Base-by-base conservation (phyloP, 352 stramenopile genomes). In the Phytopythium aichiense region DNA sequence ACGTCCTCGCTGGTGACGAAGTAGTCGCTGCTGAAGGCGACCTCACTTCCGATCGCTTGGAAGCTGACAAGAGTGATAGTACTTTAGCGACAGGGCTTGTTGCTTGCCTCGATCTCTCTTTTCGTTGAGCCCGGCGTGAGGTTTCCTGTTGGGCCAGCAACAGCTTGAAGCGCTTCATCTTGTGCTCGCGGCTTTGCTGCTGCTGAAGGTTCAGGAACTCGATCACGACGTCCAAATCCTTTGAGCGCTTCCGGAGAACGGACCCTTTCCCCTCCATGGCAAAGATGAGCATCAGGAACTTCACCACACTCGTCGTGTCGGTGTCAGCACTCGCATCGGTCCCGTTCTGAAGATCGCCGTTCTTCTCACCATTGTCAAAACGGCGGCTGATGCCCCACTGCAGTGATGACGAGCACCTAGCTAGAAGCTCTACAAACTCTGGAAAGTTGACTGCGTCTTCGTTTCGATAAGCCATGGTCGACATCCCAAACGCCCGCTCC, bases 211-310 rank as follows among this genome's bases (percentile, higher is more conserved):
- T 61, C 9, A 91, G 37, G 50, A 83, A 84, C 2, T 59, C 53
- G 40, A 91, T 51, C 5, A 91, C 71, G 3, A 82, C 70, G 25
- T 77, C 65, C 33, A 91, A 55, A 28, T 91, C 81, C 3, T 86
- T 68, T 18, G 67, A 86, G 8, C 78, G 68, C 58, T 83, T 85
- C 20, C 75, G 74, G 16, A 91, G 61, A 37, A 91, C 72, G 0
- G 81, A 86, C 7, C 81, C 81, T 48, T 65, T 72, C 4, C 81
- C 81, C 69, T 91, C 81, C 79, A 91, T 91, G 0, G 79, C 76
- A n/a, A 91, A 91, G 16, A 91, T 58, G 13, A 91, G 64, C 79
- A 91, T 91, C 7, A 88, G 64, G 48, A 91, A 91, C 53, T 85
- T 83, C 35, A 91, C 67, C 6, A 84, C 69, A 12, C 77, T 57